A percentile compares a stretch with the other conserved stretches of the same genome.
phyloP scores from a whole-genome alignment of 495 filamentous ascomycete genomes.

The Pyronema omphalodes region DNA sequence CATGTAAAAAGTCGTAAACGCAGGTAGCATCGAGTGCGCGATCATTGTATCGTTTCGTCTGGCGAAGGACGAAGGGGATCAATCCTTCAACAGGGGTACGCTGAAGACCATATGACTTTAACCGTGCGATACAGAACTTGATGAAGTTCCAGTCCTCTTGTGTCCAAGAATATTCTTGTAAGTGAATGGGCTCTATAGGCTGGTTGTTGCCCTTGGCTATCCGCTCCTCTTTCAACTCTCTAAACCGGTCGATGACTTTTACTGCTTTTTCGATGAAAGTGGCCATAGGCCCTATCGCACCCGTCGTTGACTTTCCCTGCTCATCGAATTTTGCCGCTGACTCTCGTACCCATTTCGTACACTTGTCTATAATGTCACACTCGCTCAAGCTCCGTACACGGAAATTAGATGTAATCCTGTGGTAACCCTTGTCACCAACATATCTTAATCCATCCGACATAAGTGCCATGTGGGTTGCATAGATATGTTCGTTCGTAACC shows the following conservation, averaged over 20 bases:
- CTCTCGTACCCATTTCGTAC: slow-evolving; percentile 11
- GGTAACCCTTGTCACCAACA: slow-evolving; percentile 15
- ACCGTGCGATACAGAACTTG: slow-evolving; percentile 52
- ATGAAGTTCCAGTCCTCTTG: slow-evolving; percentile 40
- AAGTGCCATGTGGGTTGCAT: slow-evolving; percentile 19
- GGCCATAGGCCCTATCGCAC: slow-evolving; percentile 23
- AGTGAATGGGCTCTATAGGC: slow-evolving; percentile 24
- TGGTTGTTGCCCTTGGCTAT: slow-evolving; percentile 25
- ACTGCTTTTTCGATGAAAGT: slow-evolving; percentile 49
- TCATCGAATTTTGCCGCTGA: not conserved
- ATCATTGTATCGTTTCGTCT: slow-evolving; percentile 48
- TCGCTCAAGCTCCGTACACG: slow-evolving; percentile 14
- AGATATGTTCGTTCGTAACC: slow-evolving; percentile 8
- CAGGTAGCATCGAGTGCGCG: slow-evolving; percentile 35
- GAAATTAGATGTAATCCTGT: slow-evolving; percentile 17
- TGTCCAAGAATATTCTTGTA: slow-evolving; percentile 30
- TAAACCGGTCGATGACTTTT: slow-evolving; percentile 44
- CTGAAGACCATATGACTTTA: slow-evolving; percentile 35
- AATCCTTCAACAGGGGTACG: slow-evolving; percentile 34
- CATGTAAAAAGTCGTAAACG: slow-evolving; percentile 59
- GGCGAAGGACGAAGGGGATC: slow-evolving; percentile 53
- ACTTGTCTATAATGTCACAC: slow-evolving; percentile 14
- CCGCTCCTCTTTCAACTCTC: slow-evolving; percentile 35
- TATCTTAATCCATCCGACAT: slow-evolving; percentile 20
- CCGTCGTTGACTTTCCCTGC: not conserved